phyloP scores from a whole-genome alignment of 352 stramenopile genomes.

The Globisporangium nagaii region DNA sequence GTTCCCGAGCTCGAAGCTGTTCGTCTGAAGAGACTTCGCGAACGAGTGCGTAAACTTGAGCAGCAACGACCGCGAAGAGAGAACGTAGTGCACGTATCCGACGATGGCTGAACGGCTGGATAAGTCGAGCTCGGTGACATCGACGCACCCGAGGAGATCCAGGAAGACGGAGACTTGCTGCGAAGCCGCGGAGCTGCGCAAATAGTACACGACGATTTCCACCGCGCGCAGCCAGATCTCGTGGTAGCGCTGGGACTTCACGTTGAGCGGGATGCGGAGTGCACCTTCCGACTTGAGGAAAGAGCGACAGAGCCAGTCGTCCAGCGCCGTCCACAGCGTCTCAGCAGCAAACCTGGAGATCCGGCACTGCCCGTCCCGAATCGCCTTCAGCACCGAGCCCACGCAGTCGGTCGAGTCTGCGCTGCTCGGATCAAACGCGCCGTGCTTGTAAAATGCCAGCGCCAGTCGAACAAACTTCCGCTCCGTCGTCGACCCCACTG shows the following conservation, averaged over 20 bases:
- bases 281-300: conserved; percentile 12
- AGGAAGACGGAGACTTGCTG: conserved; percentile 2
- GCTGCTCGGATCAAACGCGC: conserved; percentile 9
- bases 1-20: conserved; percentile 11
- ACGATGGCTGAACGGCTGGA: conserved; percentile 1
- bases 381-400: conserved; percentile 19
- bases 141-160: conserved; percentile 5
- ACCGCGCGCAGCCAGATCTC: conserved; percentile 3
- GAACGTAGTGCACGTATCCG: conserved; percentile 6
- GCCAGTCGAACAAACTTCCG: conserved; percentile 29
- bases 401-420: conserved; percentile 14
- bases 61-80: conserved; percentile 10
- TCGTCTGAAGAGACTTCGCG: conserved; percentile 6
- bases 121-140: conserved; percentile 3
- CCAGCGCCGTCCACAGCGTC: conserved; percentile 31
- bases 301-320: conserved; percentile 5
- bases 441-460: conserved; percentile 26
- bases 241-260: not conserved
- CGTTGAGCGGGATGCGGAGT: not conserved
- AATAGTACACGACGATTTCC: conserved; percentile 8
- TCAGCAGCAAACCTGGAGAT: conserved; percentile 26
- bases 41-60: conserved; percentile 10
- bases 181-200: conserved; percentile 1
- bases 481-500: conserved; percentile 18
- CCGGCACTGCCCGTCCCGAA: conserved; percentile 16